These are phyloP conservation scores for Neonectria sp. DNA, from an alignment of 2,329 filamentous ascomycete species.

Conservation along the genomic window DNA sequence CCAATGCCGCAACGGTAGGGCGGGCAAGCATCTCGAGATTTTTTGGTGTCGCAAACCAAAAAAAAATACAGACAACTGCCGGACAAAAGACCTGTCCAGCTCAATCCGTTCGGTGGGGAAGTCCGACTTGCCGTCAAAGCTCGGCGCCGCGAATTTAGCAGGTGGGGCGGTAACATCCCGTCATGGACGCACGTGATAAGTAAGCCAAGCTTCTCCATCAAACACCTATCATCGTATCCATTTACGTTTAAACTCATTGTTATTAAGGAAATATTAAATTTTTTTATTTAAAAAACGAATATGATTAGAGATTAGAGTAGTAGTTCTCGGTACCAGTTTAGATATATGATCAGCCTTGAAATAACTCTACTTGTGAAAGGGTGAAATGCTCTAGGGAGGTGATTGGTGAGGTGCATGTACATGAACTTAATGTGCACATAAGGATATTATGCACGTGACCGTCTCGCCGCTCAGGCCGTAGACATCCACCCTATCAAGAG, in stretches of 20 bases:
- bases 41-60: not conserved
- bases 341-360: not conserved
- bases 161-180: conserved; percentile 12
- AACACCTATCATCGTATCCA: not conserved
- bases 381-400: not conserved
- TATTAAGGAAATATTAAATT: no score
- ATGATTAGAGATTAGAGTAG: no score
- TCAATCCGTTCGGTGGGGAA: conserved; percentile 30
- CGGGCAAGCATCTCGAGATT: conserved; percentile 49
- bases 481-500: conserved; percentile 29
- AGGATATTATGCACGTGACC: conserved; percentile 33
- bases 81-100: conserved; percentile 13
- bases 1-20: conserved; percentile 47
- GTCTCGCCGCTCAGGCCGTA: conserved; percentile 13
- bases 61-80: conserved; percentile 5
- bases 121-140: conserved; percentile 13
- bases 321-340: not conserved
- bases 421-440: not conserved
- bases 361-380: not conserved
- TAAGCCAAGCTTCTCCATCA: not conserved
- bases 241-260: not conserved
- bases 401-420: not conserved
- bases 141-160: conserved; percentile 24
- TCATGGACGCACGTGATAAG: not conserved
- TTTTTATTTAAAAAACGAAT: no score